These are phyloP conservation scores for Eutrema japonicum DNA, from an alignment of 345 rosid genomes.

Conservation along the genomic window DNA sequence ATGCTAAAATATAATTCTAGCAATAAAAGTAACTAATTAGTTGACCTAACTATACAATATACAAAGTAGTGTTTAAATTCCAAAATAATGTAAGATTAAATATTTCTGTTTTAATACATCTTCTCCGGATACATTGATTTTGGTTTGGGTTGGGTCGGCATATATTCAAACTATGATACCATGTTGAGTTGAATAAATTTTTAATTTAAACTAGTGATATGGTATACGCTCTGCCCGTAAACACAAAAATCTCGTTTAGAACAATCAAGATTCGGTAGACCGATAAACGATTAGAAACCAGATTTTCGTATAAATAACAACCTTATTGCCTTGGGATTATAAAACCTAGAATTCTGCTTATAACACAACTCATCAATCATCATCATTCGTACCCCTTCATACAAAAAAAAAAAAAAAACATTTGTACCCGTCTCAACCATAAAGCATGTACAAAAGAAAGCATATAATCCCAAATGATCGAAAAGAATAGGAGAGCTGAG, in stretches of 20 bases:
- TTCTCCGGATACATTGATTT: too few relatives aligned
- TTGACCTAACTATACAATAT: constrained; percentile 30
- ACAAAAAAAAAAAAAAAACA: too few relatives aligned
- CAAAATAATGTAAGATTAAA: background rate
- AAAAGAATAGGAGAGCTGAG: background rate
- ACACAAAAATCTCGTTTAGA: background rate
- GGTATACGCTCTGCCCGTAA: background rate
- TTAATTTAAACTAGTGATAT: too few relatives aligned
- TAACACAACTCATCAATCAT: background rate
- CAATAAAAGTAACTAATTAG: constrained; percentile 3
- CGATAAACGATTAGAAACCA: background rate
- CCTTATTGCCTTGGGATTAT: background rate
- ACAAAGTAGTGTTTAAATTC: background rate
- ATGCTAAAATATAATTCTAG: background rate
- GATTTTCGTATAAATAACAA: background rate
- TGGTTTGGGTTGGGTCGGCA: background rate
- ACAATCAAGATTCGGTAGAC: background rate
- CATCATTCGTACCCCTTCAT: background rate
- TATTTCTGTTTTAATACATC: background rate
- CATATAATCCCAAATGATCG: background rate
- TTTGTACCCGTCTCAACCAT: background rate
- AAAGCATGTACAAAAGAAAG: background rate
- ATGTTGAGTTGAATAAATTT: too few relatives aligned
- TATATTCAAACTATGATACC: too few relatives aligned
- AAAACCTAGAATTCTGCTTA: background rate